These are phyloP conservation scores for Dactylellina sp. DNA, from an alignment of 2,329 filamentous ascomycete genomes.

Conservation along the genomic window DNA sequence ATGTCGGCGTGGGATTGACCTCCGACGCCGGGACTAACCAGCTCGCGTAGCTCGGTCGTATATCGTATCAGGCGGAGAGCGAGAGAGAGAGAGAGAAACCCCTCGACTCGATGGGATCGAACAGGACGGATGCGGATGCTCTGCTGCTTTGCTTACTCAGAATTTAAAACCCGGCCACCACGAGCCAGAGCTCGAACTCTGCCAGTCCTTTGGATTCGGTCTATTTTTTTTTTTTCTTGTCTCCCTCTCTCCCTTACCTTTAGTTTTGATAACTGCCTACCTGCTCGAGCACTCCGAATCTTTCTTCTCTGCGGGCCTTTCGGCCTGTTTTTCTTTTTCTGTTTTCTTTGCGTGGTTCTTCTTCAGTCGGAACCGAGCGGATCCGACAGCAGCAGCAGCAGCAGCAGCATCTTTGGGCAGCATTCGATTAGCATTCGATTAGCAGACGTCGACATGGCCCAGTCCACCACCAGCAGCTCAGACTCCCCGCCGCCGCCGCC, in stretches of 20 bases:
- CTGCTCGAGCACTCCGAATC: not conserved
- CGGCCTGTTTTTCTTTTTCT: not conserved
- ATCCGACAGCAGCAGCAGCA: no score
- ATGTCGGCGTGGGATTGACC: conserved; percentile 9
- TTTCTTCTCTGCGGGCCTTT: not conserved
- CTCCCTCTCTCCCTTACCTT: not conserved
- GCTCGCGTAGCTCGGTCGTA: no score
- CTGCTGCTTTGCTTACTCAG: no score
- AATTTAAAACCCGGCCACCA: no score
- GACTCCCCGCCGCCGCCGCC: conserved; percentile 25
- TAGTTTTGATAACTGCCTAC: not conserved
- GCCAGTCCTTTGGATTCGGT: no score
- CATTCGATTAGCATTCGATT: not conserved
- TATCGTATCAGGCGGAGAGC: no score
- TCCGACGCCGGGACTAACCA: conserved; percentile 18
- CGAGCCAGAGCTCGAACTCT: no score
- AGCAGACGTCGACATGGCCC: conserved; percentile 37
- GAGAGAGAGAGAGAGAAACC: no score
- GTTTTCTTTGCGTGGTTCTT: conserved; percentile 2
- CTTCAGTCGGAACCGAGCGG: conserved; percentile 45
- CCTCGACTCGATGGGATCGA: no score
- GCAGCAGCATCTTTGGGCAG: no score
- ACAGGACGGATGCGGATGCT: no score
- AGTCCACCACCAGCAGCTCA: conserved; percentile 28
- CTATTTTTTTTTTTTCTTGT: no score